Conservation (phyloP, 2,329 filamentous ascomycete species). For the Stagonosporopsis cucurbitacearum region DNA sequence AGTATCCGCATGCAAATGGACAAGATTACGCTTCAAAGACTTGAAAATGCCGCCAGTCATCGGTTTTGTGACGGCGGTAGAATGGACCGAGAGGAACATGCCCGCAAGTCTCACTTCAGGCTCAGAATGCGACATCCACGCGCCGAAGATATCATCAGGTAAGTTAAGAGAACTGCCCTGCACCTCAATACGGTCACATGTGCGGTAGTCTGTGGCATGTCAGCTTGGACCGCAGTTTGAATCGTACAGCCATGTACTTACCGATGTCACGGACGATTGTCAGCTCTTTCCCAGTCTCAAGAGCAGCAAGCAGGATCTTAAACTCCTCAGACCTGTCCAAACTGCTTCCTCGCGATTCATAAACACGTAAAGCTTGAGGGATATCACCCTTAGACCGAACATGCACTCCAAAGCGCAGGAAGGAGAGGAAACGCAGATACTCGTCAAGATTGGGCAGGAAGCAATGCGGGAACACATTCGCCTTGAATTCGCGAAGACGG, state of each 20-base stretch:
- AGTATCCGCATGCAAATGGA: constrained; percentile 78
- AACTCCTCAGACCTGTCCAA: constrained; percentile 38
- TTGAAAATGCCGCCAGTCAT: constrained; percentile 68
- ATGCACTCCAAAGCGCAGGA: constrained; percentile 45
- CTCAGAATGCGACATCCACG: constrained; percentile 47
- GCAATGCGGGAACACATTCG: constrained; percentile 56
- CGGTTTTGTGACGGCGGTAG: constrained; percentile 75
- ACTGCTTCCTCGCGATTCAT: constrained; percentile 11
- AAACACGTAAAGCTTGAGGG: constrained; percentile 20
- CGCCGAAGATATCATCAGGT: constrained; percentile 55
- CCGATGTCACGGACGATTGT: constrained; percentile 52
- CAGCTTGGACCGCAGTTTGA: background rate
- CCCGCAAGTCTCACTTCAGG: constrained; percentile 74
- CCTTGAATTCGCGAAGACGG: constrained; percentile 50
- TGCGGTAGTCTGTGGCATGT: constrained; percentile 31
- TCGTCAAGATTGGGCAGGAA: constrained; percentile 51
- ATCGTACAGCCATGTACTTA: constrained; percentile 22
- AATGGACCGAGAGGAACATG: constrained; percentile 79
- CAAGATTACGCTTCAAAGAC: constrained; percentile 69
- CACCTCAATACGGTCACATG: constrained; percentile 33
- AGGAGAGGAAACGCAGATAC: constrained; percentile 51
- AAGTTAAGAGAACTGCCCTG: constrained; percentile 56
- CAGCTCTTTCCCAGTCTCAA: constrained; percentile 56
- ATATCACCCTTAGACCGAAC: constrained; percentile 28
- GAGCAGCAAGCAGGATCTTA: constrained; percentile 46